phyloP scores from a whole-genome alignment of 2,329 filamentous ascomycete species.

The Ascochyta koolunga region DNA sequence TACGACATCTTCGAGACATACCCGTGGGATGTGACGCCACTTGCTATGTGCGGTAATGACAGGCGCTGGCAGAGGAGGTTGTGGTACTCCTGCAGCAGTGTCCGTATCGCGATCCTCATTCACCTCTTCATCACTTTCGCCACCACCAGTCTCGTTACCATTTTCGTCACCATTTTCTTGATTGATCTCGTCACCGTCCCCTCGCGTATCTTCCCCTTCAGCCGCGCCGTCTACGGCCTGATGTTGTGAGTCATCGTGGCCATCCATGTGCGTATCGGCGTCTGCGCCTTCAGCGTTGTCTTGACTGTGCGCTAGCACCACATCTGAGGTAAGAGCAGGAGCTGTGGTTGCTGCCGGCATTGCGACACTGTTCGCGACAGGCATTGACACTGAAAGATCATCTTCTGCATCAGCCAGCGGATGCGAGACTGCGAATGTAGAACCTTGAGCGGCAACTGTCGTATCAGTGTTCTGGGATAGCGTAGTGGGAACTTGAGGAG shows the following conservation, averaged over 20 bases:
- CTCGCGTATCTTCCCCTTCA: conserved; percentile 11
- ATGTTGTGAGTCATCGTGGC: no score
- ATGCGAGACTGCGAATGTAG: neutral
- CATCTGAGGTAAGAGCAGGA: neutral
- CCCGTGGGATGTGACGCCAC: conserved; percentile 42
- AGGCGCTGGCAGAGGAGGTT: conserved; percentile 12
- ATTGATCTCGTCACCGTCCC: conserved; percentile 4
- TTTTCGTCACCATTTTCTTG: conserved; percentile 5
- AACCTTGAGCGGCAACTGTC: neutral
- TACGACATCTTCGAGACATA: neutral
- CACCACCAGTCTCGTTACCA: neutral
- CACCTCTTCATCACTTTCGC: conserved; percentile 10
- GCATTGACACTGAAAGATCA: no score
- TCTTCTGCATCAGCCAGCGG: neutral
- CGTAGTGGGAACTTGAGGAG: neutral
- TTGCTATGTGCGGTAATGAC: conserved; percentile 28
- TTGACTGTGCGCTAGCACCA: conserved; percentile 4
- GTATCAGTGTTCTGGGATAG: neutral
- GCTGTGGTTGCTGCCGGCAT: neutral
- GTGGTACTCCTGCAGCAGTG: neutral
- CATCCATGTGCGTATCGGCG: no score
- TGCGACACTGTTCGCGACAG: neutral
- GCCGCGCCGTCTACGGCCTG: conserved; percentile 11
- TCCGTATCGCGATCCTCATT: conserved; percentile 9
- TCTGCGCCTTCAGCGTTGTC: neutral